Evolutionary conservation across 1,284 basidiomycete genomes (phyloP).

Genomic region (Cutaneotrichosporon sp.): DNA sequence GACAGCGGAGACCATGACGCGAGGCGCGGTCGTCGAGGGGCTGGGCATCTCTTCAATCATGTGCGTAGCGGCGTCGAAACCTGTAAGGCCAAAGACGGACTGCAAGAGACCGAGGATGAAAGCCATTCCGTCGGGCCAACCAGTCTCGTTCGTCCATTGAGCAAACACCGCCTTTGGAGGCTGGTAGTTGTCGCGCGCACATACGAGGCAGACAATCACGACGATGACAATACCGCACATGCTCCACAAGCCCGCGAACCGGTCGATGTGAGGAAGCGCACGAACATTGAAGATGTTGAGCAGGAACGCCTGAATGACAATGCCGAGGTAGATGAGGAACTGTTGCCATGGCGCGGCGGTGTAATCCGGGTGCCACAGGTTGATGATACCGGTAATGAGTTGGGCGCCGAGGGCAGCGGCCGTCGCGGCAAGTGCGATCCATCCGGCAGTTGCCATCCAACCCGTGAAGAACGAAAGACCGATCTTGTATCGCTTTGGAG

Average conservation of each 20-base stretch:
- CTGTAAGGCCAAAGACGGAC: not conserved
- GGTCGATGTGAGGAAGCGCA: slow-evolving; percentile 38
- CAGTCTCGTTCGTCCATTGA: slow-evolving; percentile 36
- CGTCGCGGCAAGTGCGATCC: slow-evolving; percentile 39
- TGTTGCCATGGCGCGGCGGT: slow-evolving; percentile 23
- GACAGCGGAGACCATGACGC: slow-evolving; percentile 33
- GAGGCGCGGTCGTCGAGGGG: slow-evolving; percentile 38
- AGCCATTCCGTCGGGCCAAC: slow-evolving; percentile 8
- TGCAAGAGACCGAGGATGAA: not conserved
- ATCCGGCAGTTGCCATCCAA: slow-evolving; percentile 18
- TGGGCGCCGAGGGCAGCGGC: slow-evolving; percentile 19
- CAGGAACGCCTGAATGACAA: slow-evolving; percentile 24
- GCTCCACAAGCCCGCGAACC: slow-evolving; percentile 39
- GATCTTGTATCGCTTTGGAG: slow-evolving; percentile 28
- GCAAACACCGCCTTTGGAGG: slow-evolving; percentile 47
- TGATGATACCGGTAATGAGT: slow-evolving; percentile 41
- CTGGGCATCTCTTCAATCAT: slow-evolving; percentile 49
- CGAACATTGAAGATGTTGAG: slow-evolving; percentile 40
- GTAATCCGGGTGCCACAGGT: slow-evolving; percentile 40
- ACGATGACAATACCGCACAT: slow-evolving; percentile 47
- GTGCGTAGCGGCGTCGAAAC: slow-evolving; percentile 33
- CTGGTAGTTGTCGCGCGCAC: slow-evolving; percentile 34
- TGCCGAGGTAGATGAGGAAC: slow-evolving; percentile 32
- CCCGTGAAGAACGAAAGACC: slow-evolving; percentile 28
- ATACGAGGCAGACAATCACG: slow-evolving; percentile 30